Percentiles rank a stretch among this genome's conserved stretches.
These are phyloP conservation scores for Paraleonurus japonicus DNA, from an alignment of 257 asterid genomes.

Conservation along the genomic window DNA sequence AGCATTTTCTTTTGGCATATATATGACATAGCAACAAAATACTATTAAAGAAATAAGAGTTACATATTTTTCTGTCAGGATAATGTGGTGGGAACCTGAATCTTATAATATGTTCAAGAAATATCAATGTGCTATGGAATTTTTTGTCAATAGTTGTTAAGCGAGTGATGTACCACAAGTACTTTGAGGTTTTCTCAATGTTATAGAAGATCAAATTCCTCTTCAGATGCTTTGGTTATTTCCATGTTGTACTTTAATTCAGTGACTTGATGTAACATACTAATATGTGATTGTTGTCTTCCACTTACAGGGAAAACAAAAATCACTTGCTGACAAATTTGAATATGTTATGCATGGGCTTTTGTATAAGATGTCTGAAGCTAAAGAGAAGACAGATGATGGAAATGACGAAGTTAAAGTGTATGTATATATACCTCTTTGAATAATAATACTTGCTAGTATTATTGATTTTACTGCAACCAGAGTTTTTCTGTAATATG, in stretches of 20 bases:
- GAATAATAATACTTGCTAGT: not conserved
- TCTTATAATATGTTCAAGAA: constrained; percentile 32
- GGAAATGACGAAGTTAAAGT: constrained; percentile 38
- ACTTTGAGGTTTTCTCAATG: not conserved
- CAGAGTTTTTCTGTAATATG: not conserved
- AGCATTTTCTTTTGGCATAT: not conserved
- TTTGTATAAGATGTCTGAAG: constrained; percentile 72
- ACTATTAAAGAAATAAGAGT: not conserved
- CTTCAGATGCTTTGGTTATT: not conserved
- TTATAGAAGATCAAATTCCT: not conserved
- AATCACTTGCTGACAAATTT: constrained; percentile 83
- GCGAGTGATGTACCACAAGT: not conserved
- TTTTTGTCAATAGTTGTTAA: not conserved
- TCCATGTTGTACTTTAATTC: not conserved
- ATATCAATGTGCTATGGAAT: constrained; percentile 30
- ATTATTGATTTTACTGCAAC: not conserved
- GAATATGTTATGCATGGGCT: constrained; percentile 94
- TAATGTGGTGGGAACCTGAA: not conserved
- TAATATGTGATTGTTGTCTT: not conserved
- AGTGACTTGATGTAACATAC: not conserved
- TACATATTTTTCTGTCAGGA: not conserved
- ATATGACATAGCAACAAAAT: not conserved
- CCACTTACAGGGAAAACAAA: constrained; percentile 50
- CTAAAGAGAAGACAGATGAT: constrained; percentile 29
- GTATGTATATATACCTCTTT: constrained; percentile 41